phyloP scores from a whole-genome alignment of 1,284 basidiomycete species.

The Malassezia nana region DNA sequence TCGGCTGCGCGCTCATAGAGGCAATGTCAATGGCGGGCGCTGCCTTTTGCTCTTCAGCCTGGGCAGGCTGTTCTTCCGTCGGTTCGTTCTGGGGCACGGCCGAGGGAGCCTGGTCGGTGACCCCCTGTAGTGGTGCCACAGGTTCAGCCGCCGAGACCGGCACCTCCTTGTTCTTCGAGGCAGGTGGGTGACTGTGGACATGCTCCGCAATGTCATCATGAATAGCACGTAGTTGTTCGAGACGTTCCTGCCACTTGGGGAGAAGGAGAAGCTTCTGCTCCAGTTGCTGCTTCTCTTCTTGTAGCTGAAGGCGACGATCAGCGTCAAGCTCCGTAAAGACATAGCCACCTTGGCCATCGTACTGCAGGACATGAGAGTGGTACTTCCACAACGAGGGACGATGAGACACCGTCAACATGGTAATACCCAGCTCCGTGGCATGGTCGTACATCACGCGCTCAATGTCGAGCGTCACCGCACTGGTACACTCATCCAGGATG shows the following conservation, averaged over 20 bases:
- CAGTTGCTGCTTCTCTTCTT: slow-evolving; percentile 67
- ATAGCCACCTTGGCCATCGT: slow-evolving; percentile 54
- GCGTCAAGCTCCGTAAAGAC: slow-evolving; percentile 79
- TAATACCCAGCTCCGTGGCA: slow-evolving; percentile 57
- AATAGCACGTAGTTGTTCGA: slow-evolving; percentile 59
- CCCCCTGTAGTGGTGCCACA: not conserved
- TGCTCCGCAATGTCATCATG: not conserved
- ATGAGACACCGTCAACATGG: slow-evolving; percentile 49
- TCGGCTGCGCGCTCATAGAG: not conserved
- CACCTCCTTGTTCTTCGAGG: not conserved
- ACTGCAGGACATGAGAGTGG: slow-evolving; percentile 73
- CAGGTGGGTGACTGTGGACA: not conserved
- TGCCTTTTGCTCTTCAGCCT: not conserved
- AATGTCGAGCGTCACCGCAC: slow-evolving; percentile 80
- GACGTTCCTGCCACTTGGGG: slow-evolving; percentile 67
- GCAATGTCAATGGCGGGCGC: slow-evolving; percentile 12
- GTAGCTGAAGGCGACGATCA: slow-evolving; percentile 76
- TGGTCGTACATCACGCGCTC: slow-evolving; percentile 92
- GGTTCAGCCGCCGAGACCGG: not conserved
- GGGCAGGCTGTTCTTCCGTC: not conserved
- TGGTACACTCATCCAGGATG: slow-evolving; percentile 91
- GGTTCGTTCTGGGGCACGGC: not conserved
- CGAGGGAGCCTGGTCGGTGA: no score
- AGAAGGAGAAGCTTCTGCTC: slow-evolving; percentile 52
- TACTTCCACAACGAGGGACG: slow-evolving; percentile 80